Conservation (phyloP, 495 filamentous ascomycete genomes). For the Apodospora peruviana region DNA sequence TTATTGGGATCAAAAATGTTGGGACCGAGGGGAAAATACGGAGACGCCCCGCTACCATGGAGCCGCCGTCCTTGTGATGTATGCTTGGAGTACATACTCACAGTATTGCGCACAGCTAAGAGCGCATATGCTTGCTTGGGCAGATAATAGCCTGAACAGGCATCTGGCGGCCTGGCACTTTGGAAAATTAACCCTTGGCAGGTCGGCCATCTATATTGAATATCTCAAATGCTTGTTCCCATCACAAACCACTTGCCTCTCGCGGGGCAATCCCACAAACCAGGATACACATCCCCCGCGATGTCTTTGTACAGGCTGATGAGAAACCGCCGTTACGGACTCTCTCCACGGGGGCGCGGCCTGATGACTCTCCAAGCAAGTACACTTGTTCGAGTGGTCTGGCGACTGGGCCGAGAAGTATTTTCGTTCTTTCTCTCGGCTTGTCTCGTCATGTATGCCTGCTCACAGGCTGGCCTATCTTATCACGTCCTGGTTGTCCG, state of each 20-base stretch:
- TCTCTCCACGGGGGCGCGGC: conserved; percentile 21
- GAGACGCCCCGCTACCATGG: background rate
- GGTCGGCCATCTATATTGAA: background rate
- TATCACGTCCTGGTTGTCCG: background rate
- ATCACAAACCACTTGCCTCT: conserved; percentile 2
- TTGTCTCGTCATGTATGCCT: background rate
- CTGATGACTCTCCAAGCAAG: background rate
- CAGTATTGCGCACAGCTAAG: too few relatives aligned
- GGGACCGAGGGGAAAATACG: background rate
- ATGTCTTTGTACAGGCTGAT: background rate
- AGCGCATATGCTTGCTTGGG: background rate
- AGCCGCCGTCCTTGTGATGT: background rate
- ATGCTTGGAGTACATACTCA: background rate
- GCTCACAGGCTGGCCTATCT: too few relatives aligned
- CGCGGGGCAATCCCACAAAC: conserved; percentile 17
- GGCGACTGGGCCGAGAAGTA: background rate
- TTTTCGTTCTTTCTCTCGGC: too few relatives aligned
- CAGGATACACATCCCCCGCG: conserved; percentile 14
- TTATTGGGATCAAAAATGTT: too few relatives aligned
- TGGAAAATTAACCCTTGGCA: conserved; percentile 10
- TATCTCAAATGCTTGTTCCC: background rate
- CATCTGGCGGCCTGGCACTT: conserved; percentile 3
- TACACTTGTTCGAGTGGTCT: background rate
- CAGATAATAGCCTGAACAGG: background rate
- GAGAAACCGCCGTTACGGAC: conserved; percentile 15